Conservation (phyloP, 495 filamentous ascomycete genomes). For the Aspergillus homomorphus region DNA sequence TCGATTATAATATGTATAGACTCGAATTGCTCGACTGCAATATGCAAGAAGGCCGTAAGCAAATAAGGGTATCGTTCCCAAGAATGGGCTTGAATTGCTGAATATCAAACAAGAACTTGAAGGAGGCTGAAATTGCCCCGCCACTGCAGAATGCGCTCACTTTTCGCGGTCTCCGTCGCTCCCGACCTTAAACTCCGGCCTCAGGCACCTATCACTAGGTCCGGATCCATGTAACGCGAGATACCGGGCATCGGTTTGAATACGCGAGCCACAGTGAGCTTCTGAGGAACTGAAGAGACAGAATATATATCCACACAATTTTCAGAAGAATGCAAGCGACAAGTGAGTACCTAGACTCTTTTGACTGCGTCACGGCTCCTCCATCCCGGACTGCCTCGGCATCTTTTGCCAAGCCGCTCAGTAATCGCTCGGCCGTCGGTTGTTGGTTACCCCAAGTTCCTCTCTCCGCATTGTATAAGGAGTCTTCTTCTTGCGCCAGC, state of each 20-base stretch:
- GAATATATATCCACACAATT: too few relatives aligned
- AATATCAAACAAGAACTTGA: not conserved
- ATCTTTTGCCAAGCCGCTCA: slow-evolving; percentile 7
- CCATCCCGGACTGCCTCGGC: slow-evolving; percentile 19
- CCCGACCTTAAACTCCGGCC: too few relatives aligned
- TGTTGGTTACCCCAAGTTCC: not conserved
- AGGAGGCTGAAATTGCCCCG: not conserved
- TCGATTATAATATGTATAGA: not conserved
- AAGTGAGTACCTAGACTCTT: not conserved
- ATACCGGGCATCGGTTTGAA: not conserved
- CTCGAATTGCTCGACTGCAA: not conserved
- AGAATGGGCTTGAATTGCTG: not conserved
- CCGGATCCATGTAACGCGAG: not conserved
- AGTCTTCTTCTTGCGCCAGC: not conserved
- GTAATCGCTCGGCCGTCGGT: slow-evolving; percentile 1
- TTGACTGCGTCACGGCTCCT: slow-evolving; percentile 9
- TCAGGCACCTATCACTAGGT: not conserved
- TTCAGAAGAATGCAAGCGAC: too few relatives aligned
- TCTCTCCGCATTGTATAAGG: slow-evolving; percentile 1
- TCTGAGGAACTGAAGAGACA: too few relatives aligned
- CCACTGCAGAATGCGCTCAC: not conserved
- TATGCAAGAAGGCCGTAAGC: not conserved
- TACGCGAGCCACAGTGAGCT: not conserved
- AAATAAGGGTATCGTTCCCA: slow-evolving; percentile 1
- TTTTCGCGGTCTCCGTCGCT: not conserved